These are phyloP conservation scores for Colletotrichum viniferum DNA, from an alignment of 2,329 filamentous ascomycete species.

Conservation along the genomic window DNA sequence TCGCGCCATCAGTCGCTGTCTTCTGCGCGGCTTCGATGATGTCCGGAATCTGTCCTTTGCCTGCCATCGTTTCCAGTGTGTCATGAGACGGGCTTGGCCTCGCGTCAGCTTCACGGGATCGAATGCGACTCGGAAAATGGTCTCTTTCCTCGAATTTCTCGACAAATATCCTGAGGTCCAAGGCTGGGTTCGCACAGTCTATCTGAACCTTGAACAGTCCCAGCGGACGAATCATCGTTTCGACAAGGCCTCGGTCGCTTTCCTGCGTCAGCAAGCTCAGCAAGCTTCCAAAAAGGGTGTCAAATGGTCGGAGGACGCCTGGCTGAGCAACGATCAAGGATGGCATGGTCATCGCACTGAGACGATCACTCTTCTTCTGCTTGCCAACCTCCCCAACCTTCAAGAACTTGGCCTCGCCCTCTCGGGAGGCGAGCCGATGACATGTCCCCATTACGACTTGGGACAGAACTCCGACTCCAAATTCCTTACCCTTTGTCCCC, in stretches of 20 bases:
- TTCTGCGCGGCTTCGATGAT: neutral
- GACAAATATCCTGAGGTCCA: neutral
- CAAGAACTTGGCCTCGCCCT: neutral
- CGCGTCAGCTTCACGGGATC: neutral
- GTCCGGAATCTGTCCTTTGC: fast-evolving
- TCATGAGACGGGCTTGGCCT: neutral
- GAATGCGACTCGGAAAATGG: neutral
- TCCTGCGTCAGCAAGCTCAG: neutral
- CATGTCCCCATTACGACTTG: neutral
- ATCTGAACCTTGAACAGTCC: neutral
- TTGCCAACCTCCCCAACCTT: neutral
- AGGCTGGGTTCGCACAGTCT: neutral
- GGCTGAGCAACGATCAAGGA: neutral
- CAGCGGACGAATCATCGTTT: neutral
- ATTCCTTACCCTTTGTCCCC: neutral
- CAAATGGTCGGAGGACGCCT: neutral
- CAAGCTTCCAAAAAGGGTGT: neutral
- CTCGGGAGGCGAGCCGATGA: neutral
- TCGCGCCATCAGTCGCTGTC: neutral
- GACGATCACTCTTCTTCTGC: neutral
- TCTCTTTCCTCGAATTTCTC: neutral
- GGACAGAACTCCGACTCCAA: neutral
- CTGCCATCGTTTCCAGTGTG: fast-evolving
- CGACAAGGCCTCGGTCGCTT: neutral
- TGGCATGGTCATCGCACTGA: neutral